phyloP scores from a whole-genome alignment of 1,139 yeast genomes.

The Nakaseomyces uthaithaninus region DNA sequence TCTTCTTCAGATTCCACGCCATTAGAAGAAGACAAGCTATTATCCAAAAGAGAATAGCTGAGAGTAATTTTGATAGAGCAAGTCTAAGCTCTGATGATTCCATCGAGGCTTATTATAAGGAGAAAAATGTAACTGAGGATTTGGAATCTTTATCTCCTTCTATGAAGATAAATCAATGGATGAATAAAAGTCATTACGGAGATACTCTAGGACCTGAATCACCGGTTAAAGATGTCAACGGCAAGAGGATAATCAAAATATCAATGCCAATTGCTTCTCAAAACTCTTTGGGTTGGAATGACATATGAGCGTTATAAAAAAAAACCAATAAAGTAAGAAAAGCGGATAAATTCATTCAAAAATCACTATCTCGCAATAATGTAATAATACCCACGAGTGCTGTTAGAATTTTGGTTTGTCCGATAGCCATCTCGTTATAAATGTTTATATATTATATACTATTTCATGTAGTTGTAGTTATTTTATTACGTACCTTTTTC shows the following conservation, averaged over 20 bases:
- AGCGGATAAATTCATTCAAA: too few species aligned
- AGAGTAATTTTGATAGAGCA: conserved; percentile 17
- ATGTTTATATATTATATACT: background rate
- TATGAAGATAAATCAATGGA: conserved; percentile 26
- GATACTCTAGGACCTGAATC: conserved; percentile 14
- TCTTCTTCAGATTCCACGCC: conserved; percentile 5
- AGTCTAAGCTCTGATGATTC: conserved; percentile 29
- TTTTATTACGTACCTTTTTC: background rate
- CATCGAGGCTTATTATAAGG: conserved; percentile 18
- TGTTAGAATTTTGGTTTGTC: background rate
- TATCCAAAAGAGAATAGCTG: conserved; percentile 12
- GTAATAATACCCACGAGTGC: background rate
- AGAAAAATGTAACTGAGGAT: conserved; percentile 13
- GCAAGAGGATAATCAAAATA: conserved; percentile 28
- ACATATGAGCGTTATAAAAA: conserved; percentile 14
- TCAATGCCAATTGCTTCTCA: conserved; percentile 43
- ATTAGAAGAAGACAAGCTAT: conserved; percentile 1
- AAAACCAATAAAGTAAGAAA: background rate
- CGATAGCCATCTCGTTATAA: background rate
- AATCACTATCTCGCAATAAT: too few species aligned
- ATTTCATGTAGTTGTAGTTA: background rate
- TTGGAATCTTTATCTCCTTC: conserved; percentile 22
- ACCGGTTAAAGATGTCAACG: conserved; percentile 12
- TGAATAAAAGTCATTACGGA: conserved; percentile 23
- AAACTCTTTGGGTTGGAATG: conserved; percentile 43